Evolutionary conservation across 805 yeast species (phyloP), one percentile per base, ranked within the genome.

Genomic region (Ogataea pilisensis): DNA sequence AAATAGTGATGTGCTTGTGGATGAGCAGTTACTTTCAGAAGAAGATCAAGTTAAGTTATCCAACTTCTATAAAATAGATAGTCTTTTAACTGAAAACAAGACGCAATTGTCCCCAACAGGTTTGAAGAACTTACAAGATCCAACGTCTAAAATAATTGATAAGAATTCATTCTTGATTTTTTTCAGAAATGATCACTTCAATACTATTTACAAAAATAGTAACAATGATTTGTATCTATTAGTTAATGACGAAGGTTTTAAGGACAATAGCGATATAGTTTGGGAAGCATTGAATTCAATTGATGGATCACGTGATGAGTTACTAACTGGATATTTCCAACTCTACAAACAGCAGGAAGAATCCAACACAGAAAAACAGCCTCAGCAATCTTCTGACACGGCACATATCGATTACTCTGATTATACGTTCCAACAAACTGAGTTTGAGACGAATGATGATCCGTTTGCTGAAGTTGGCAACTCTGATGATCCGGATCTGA

Each of bases 151-250:
- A 3, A 57, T 86, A 21, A 55, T 61, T 1, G 70, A 72, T 13
- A 5, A 13, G n/a, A 80, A 80, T 31, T 73, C 80, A 6, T 70
- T 81, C 41, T 76, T 81, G 1, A 78, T 91, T 0, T 75, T 91
- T 46, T 93, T 90, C 66, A 73, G 97, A 55, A 91, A 93, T 61
- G 90, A 93, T 60, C 96, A 89, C 60, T 91, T 86, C 62, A 75
- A 75, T 48, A 87, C 96, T 0, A 57, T 90, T 9, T 74, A 69
- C 50, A 81, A 80, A 54, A 58, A 60, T 19, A 61, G 58, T 18
- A 61, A 58, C 14, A 64, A 62, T 31, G 69, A 68, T 22, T 65
- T 91, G 25, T 88, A 76, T 55, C 61, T 76, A 5, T 66, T 91
- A 21, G 82, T 85, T 3, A 85, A 93, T 1, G 96, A 93, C 56